Evolutionary conservation across 1,139 yeast genomes (phyloP).

Genomic region (Diutina mesorugosa): DNA sequence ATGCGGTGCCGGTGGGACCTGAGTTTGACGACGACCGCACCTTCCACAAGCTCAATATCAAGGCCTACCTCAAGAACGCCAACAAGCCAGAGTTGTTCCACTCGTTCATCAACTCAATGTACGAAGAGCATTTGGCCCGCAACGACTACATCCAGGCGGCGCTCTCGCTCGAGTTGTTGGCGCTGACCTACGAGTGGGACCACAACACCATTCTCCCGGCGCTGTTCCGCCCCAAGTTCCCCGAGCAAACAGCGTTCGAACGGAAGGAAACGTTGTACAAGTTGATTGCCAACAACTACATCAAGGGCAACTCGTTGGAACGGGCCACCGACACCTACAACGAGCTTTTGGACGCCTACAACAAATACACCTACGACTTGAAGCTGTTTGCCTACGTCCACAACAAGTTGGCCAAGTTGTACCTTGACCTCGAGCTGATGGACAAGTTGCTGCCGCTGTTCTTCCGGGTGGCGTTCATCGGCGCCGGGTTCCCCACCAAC

Average conservation of each 20-base stretch:
- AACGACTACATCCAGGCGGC: constrained; percentile 74
- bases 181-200: constrained; percentile 70
- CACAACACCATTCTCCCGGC: constrained; percentile 44
- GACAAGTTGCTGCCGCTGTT: constrained; percentile 70
- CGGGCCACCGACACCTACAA: constrained; percentile 69
- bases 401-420: constrained; percentile 53
- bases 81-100: constrained; percentile 73
- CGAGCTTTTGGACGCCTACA: constrained; percentile 67
- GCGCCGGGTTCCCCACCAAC: constrained; percentile 73
- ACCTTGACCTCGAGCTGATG: constrained; percentile 52
- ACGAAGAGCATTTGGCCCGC: constrained; percentile 48
- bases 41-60: constrained; percentile 65
- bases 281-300: constrained; percentile 59
- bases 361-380: constrained; percentile 61
- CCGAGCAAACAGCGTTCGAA: constrained; percentile 69
- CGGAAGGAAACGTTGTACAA: constrained; percentile 66
- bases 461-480: constrained; percentile 71
- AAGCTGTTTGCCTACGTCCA: constrained; percentile 67
- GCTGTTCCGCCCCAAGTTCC: constrained; percentile 56
- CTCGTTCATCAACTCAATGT: constrained; percentile 65
- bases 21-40: constrained; percentile 84
- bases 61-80: constrained; percentile 67
- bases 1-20: constrained; percentile 65
- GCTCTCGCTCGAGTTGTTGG: constrained; percentile 62
- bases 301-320: constrained; percentile 63